Percentiles rank a stretch among this genome's conserved stretches.
Evolutionary conservation across 768 basidiomycete genomes (phyloP).

Genomic region (Mycena galopus): DNA sequence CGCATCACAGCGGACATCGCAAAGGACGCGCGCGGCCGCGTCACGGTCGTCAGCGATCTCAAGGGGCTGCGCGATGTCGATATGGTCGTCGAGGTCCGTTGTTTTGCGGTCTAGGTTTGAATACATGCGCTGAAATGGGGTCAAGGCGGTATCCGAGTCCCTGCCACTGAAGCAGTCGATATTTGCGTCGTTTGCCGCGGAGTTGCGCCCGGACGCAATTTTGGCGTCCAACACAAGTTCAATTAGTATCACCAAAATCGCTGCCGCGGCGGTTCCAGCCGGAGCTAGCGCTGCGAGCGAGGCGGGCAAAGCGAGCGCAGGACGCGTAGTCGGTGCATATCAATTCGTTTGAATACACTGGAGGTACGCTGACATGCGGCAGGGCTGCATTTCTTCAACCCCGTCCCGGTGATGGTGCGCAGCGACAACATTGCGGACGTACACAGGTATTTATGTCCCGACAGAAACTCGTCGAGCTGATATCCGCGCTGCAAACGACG

Average conservation of each 20-base stretch:
- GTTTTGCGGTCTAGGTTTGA: neutral
- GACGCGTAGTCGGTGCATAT: conserved; percentile 83
- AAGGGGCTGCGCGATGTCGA: conserved; percentile 82
- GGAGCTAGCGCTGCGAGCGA: conserved; percentile 70
- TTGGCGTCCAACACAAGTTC: conserved; percentile 95
- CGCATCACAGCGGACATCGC: conserved; percentile 77
- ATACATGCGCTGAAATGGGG: neutral
- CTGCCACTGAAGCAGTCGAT: conserved; percentile 82
- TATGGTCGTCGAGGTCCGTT: conserved; percentile 88
- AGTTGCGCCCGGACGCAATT: conserved; percentile 80
- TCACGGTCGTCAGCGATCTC: conserved; percentile 73
- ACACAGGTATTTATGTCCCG: neutral
- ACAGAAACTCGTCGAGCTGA: conserved; percentile 95
- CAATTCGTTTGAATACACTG: neutral
- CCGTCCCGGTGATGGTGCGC: conserved; percentile 94
- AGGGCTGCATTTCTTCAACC: conserved; percentile 97
- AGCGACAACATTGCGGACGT: neutral
- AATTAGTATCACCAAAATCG: conserved; percentile 95
- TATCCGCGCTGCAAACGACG: conserved; percentile 93
- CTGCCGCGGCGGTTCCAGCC: conserved; percentile 77
- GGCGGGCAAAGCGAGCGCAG: conserved; percentile 72
- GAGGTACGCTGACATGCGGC: neutral
- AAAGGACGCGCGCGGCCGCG: conserved; percentile 76
- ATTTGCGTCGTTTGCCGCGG: conserved; percentile 77
- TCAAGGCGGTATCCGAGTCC: conserved; percentile 90